A percentile compares a stretch with the other conserved stretches of the same genome.
Conservation (phyloP, 2,329 filamentous ascomycete species). For the Paecilomyces sp. region DNA sequence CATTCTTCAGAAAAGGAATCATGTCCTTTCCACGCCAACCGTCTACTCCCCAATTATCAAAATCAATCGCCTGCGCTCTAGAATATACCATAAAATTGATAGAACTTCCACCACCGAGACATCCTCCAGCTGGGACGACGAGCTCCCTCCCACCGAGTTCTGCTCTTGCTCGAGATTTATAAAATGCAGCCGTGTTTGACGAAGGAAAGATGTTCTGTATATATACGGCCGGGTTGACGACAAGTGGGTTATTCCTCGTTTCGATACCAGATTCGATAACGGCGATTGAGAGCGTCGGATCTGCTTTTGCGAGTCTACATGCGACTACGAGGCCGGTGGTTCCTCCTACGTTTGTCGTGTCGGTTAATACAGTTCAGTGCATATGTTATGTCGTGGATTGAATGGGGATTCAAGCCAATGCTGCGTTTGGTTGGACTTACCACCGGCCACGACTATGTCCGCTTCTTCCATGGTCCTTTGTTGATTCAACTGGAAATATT, state of each 20-base stretch:
- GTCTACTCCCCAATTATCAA: constrained; percentile 45
- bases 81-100: constrained; percentile 52
- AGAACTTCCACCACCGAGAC: constrained; percentile 57
- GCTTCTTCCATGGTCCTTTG: constrained; percentile 29
- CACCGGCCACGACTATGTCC: constrained; percentile 47
- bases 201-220: constrained; percentile 41
- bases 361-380: background rate
- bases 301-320: constrained; percentile 44
- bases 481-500: background rate
- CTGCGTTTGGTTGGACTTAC: constrained; percentile 14
- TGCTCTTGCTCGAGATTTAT: constrained; percentile 40
- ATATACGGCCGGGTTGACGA: constrained; percentile 48
- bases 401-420: background rate
- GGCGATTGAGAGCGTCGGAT: constrained; percentile 44
- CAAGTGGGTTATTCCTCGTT: constrained; percentile 43
- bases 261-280: constrained; percentile 50
- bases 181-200: constrained; percentile 47
- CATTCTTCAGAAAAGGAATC: constrained; percentile 47
- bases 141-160: constrained; percentile 16
- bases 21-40: constrained; percentile 49
- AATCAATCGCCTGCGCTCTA: constrained; percentile 30
- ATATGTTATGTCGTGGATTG: background rate
- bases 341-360: constrained; percentile 27
- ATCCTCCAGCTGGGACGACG: constrained; percentile 39
- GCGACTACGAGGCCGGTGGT: constrained; percentile 45